These are phyloP conservation scores for Picochlorum costavermella DNA, from an alignment of 139 green algal genomes.

Conservation along the genomic window DNA sequence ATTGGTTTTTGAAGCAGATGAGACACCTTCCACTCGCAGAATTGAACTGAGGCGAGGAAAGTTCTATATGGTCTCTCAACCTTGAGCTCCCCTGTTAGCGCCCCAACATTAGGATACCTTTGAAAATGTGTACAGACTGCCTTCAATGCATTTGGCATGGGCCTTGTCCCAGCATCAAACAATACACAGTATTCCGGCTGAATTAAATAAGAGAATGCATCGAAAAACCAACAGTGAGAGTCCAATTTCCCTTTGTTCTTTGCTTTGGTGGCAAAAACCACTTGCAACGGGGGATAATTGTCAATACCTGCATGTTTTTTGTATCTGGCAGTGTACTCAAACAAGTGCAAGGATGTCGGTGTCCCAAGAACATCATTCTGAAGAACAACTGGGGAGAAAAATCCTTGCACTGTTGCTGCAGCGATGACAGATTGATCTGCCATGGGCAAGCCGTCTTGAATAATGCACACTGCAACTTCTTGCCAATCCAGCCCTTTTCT, in stretches of 20 bases:
- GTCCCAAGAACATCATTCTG: conserved; percentile 23
- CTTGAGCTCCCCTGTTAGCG: conserved; percentile 25
- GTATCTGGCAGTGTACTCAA: conserved; percentile 35
- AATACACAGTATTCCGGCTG: conserved; percentile 37
- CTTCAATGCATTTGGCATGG: conserved; percentile 27
- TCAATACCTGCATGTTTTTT: conserved; percentile 39
- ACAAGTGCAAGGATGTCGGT: conserved; percentile 27
- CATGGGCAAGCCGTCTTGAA: conserved; percentile 26
- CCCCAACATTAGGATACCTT: conserved; percentile 29
- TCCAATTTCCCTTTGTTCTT: conserved; percentile 34
- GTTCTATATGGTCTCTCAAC: conserved; percentile 33
- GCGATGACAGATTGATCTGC: conserved; percentile 20
- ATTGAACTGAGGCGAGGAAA: conserved; percentile 34
- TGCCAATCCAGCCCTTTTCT: conserved; percentile 34
- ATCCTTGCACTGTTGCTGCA: conserved; percentile 25
- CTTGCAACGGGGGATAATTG: conserved; percentile 34
- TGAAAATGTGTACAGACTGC: conserved; percentile 31
- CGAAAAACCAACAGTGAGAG: conserved; percentile 38
- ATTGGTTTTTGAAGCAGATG: conserved; percentile 35
- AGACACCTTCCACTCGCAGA: conserved; percentile 38
- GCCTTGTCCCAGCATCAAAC: conserved; percentile 35
- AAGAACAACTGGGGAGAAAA: conserved; percentile 26
- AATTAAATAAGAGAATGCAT: conserved; percentile 35
- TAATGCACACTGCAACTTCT: conserved; percentile 30
- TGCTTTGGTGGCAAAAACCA: conserved; percentile 29